These are phyloP conservation scores for Cryptococcus jaspeensis DNA, from an alignment of 1,284 basidiomycete species.

Conservation along the genomic window DNA sequence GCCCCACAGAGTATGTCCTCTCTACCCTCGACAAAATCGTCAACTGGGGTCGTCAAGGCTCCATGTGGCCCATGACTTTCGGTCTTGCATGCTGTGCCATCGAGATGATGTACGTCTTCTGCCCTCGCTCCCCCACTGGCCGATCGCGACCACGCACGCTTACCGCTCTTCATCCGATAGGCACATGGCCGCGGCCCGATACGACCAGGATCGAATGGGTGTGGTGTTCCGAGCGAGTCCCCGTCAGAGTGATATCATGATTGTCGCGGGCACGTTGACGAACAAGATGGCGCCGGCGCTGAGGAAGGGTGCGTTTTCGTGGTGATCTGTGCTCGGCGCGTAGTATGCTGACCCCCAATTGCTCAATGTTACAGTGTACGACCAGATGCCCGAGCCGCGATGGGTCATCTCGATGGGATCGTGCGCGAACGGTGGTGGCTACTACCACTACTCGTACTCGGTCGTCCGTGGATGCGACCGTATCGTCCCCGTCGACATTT, in stretches of 20 bases:
- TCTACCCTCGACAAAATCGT: slow-evolving; percentile 95
- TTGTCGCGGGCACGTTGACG: slow-evolving; percentile 97
- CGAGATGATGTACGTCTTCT: slow-evolving; percentile 75
- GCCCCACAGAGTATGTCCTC: slow-evolving; percentile 82
- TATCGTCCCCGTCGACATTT: slow-evolving; percentile 97
- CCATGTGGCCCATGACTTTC: slow-evolving; percentile 99
- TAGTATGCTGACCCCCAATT: neutral
- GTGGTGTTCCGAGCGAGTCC: slow-evolving; percentile 98
- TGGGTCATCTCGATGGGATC: slow-evolving; percentile 99
- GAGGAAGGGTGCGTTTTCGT: slow-evolving; percentile 59
- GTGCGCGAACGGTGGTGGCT: slow-evolving; percentile 97
- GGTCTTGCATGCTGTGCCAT: slow-evolving; percentile 98
- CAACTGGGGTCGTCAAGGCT: slow-evolving; percentile 97
- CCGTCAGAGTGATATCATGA: slow-evolving; percentile 98
- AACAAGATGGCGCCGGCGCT: slow-evolving; percentile 99
- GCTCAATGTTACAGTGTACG: slow-evolving; percentile 62
- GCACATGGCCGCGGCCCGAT: slow-evolving; percentile 84
- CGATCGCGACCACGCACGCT: neutral
- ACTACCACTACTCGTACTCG: slow-evolving; percentile 96
- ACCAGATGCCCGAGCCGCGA: slow-evolving; percentile 93
- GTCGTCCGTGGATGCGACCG: slow-evolving; percentile 99
- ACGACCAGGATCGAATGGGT: slow-evolving; percentile 97
- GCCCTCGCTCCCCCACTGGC: neutral
- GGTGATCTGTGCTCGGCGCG: neutral
- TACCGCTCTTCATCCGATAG: slow-evolving; percentile 7